A percentile compares a stretch with the other conserved stretches of the same genome.
phyloP scores from a whole-genome alignment of 805 yeast genomes.

The Wilhelminamyces savonicus region DNA sequence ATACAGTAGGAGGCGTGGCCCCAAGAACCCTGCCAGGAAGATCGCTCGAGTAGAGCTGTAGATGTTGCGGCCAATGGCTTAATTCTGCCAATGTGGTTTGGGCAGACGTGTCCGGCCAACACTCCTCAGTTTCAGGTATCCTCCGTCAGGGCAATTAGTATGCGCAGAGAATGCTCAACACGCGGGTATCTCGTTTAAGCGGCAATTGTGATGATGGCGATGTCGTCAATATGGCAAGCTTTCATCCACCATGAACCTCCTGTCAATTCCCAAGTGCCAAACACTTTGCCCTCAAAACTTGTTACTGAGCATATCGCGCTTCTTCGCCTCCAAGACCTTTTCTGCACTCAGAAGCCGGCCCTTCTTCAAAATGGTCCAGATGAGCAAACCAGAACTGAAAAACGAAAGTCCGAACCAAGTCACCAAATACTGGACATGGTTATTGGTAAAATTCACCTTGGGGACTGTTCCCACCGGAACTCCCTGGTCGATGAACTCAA shows the following conservation, averaged over 20 bases:
- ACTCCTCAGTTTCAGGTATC: too few relatives aligned
- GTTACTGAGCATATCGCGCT: slow-evolving; percentile 30
- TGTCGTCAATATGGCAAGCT: neutral
- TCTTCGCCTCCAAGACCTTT: slow-evolving; percentile 33
- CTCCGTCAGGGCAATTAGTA: too few relatives aligned
- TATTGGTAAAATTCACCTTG: slow-evolving; percentile 76
- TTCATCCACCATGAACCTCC: neutral
- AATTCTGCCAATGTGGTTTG: too few relatives aligned
- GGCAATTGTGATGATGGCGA: neutral
- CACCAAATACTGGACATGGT: slow-evolving; percentile 84
- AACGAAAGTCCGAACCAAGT: slow-evolving; percentile 92
- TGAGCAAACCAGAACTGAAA: slow-evolving; percentile 63
- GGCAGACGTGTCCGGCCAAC: too few relatives aligned
- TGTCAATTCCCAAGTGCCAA: neutral
- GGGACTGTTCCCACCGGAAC: slow-evolving; percentile 86
- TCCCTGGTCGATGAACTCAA: slow-evolving; percentile 67
- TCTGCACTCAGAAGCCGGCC: slow-evolving; percentile 30
- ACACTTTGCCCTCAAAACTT: too few relatives aligned
- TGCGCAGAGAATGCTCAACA: too few relatives aligned
- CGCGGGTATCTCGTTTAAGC: too few relatives aligned
- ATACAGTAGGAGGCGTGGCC: too few relatives aligned
- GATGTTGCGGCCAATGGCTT: too few relatives aligned
- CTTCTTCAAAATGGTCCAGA: slow-evolving; percentile 24
- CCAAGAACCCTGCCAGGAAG: too few relatives aligned
- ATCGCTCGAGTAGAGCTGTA: too few relatives aligned